Evolutionary conservation across 2,329 filamentous ascomycete genomes (phyloP), one percentile per base, ranked within the genome.

Genomic region (Xylaria sp.): DNA sequence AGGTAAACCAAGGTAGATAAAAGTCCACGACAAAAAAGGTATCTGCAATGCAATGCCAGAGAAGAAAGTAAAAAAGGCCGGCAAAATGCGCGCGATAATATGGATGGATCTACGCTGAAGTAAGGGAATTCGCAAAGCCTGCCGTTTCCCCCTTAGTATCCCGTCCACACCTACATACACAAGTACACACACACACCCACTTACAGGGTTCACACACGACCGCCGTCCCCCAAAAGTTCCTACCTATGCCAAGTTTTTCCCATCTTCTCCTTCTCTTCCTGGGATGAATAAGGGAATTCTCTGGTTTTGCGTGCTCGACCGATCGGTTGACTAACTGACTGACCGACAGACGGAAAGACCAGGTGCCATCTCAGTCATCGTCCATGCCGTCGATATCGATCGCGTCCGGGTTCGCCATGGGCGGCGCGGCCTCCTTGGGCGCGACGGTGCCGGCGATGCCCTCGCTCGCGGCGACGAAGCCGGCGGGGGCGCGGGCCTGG

Each of bases 391-490:
- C 89, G 62, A 92, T 80, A 66, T 91, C 85, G 69, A 96, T 94
- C 20, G 90, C 91, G 68, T 96, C 92, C 2, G 92, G 91, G 68
- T 96, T 96, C 5, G 82, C 78, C 11, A 84, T 74, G 18, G 79
- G 75, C 17, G 73, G 71, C 39, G 71, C 53, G 77, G 72, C 18
- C n/a, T 74, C 66, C 37, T 73, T 70, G 29, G 66, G n/a, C n/a
- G n/a, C 61, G 62, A 84, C 82, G 19, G 84, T 85, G 11, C 82
- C 86, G 64, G 88, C 82, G 1, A 88, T 83, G 1, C 86, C 90
- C 37, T 86, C 89, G 68, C 85, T 94, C 22, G 94, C 90, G 19
- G 92, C 87, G 24, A 99, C 93, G 66, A 99, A 99, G 19, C 94
- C 94, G 20, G 88, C 84, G 0, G 93, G 92, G 5, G 92, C 93